Conservation (phyloP, 75 land plant species). For the Cupressus sempervirens region DNA sequence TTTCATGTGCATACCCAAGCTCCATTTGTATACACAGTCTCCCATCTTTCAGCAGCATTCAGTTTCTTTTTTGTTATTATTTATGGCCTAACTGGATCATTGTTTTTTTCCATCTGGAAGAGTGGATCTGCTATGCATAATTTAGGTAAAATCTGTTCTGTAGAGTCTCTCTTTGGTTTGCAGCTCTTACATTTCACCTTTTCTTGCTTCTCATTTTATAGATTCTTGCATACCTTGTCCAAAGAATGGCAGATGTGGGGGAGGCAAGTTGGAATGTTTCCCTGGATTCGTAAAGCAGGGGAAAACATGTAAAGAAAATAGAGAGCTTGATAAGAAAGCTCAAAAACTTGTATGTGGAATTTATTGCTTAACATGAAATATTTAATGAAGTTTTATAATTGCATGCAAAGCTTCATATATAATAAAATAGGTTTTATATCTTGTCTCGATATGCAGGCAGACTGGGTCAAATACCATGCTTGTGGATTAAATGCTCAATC, state of each 20-base stretch:
- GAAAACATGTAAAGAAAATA: conserved; percentile 5
- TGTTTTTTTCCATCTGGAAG: background rate
- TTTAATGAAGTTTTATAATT: background rate
- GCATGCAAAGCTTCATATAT: background rate
- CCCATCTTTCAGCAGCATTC: background rate
- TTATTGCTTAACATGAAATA: background rate
- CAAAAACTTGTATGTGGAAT: conserved; percentile 7
- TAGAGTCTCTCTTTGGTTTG: background rate
- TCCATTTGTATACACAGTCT: background rate
- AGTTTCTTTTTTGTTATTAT: background rate
- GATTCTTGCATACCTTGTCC: conserved; percentile 15
- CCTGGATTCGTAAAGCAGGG: conserved; percentile 8
- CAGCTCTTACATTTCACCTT: background rate
- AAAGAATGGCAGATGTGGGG: conserved; percentile 4
- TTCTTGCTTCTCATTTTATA: conserved; percentile 5
- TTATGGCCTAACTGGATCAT: background rate
- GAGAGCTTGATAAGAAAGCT: conserved; percentile 10
- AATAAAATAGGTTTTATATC: background rate
- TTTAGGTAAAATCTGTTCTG: background rate
- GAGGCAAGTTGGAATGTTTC: conserved; percentile 2
- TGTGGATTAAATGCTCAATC: conserved; percentile 14
- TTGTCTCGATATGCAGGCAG: conserved; percentile 3
- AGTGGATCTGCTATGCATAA: background rate
- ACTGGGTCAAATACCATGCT: background rate
- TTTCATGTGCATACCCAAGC: background rate